Conservation (phyloP, 768 basidiomycete genomes). For the Tricholoma sp. region DNA sequence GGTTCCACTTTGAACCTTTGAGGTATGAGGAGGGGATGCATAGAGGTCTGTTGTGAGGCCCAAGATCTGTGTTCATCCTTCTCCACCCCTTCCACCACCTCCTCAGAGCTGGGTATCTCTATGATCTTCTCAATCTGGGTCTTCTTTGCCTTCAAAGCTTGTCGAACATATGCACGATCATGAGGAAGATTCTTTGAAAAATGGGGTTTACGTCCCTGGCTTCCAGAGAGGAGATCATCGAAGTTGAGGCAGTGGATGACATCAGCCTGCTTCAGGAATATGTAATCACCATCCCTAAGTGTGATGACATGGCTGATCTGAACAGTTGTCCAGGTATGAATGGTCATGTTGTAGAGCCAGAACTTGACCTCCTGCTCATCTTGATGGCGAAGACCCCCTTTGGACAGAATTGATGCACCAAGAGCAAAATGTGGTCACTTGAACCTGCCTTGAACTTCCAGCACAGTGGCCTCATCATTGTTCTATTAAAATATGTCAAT, state of each 20-base stretch:
- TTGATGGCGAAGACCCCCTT: not conserved
- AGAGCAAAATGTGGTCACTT: not conserved
- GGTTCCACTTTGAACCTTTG: not conserved
- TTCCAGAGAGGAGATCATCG: not conserved
- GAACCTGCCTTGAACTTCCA: constrained; percentile 1
- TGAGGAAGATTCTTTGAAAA: not conserved
- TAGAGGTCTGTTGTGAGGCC: not conserved
- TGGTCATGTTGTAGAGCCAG: not conserved
- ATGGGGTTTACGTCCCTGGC: not conserved
- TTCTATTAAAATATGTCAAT: not conserved
- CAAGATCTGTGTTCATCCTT: not conserved
- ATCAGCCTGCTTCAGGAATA: constrained; percentile 1
- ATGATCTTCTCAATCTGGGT: not conserved
- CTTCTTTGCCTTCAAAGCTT: not conserved
- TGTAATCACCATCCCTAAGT: constrained; percentile 1
- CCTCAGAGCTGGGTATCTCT: not conserved
- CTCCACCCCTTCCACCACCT: not conserved
- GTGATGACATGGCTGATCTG: not conserved
- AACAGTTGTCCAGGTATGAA: constrained; percentile 4
- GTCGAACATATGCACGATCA: not conserved
- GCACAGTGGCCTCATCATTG: not conserved
- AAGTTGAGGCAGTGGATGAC: not conserved
- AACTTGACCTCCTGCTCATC: not conserved
- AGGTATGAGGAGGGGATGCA: not conserved
- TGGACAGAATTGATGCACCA: not conserved